Evolutionary conservation across 768 basidiomycete species (phyloP), one percentile per base, ranked within the genome.

Genomic region (Mycena haematopus): DNA sequence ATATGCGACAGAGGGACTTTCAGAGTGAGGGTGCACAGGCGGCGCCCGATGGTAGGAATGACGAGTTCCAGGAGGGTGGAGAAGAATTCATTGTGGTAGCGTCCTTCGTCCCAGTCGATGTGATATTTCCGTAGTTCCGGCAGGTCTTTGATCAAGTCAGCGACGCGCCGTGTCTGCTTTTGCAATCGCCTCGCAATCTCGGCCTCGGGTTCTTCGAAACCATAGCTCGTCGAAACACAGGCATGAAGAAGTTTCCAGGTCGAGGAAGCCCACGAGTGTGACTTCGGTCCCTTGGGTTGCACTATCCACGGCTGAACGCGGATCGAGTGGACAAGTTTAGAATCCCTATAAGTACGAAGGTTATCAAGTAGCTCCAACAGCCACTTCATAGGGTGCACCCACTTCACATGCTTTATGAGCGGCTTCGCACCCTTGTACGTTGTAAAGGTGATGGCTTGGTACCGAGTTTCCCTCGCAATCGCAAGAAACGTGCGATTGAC

Each of bases 221-320:
- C 42, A 68, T 72, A 46, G 69, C 72, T 29, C 71, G 68, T n/a
- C 71, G 73, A 58, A 76, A 74, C 24, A 75, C 70, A 31, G 75
- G 70, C 63, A 69, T 74, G 65, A 70, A 75, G 17, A 71, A 35
- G 56, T 68, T 74, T 65, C 75, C 73, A 35, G 67, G 74, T 35
- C 62, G 67, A 54, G 72, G 74, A 54, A 65, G 71, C 31, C 69
- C 71, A n/a, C 72, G 70, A 62, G 27, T 14, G 25, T 13, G 55
- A 15, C 50, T 47, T 55, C 19, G 53, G 49, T 74, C 75, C 45
- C 71, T 72, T 51, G 69, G 71, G 1, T 72, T 75, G 72, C 15
- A 82, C 74, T 24, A 75, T 68, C 82, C 80, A 82, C 25, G 82
- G 81, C 47, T 72, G 67, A 35, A 83, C 73, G 24, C 62, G 69